Conservation (phyloP, 805 yeast genomes). For the Wickerhamiella sergipiensis region DNA sequence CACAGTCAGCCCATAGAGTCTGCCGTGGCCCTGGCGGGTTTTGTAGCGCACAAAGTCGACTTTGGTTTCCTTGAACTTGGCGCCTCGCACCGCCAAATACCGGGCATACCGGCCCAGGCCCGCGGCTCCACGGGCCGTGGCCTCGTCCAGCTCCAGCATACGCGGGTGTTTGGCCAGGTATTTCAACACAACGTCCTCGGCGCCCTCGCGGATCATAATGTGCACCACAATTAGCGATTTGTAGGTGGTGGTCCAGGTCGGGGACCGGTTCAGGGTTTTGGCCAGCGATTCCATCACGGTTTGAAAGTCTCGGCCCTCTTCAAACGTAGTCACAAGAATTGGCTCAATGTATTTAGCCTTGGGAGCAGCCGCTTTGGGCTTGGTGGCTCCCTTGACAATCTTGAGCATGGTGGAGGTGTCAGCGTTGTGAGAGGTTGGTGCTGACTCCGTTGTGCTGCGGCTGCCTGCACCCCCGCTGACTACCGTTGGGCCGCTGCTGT, state of each 20-base stretch:
- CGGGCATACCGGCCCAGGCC: constrained; percentile 49
- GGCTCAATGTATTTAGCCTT: constrained; percentile 94
- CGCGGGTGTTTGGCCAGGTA: constrained; percentile 40
- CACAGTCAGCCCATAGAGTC: constrained; percentile 50
- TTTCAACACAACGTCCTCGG: constrained; percentile 53
- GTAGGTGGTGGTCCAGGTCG: constrained; percentile 85
- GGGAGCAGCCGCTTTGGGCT: constrained; percentile 75
- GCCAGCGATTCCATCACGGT: constrained; percentile 56
- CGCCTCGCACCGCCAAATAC: constrained; percentile 55
- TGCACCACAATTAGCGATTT: constrained; percentile 77
- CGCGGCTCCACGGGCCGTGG: constrained; percentile 20
- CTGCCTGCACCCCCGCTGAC: too few species aligned
- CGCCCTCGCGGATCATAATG: constrained; percentile 87
- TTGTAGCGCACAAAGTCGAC: constrained; percentile 63
- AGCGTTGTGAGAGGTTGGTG: not conserved
- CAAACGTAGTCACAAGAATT: constrained; percentile 55
- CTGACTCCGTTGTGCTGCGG: not conserved
- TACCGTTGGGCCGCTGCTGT: too few species aligned
- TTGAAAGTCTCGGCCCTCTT: constrained; percentile 46
- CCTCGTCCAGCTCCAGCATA: constrained; percentile 34
- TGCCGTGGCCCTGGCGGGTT: constrained; percentile 37
- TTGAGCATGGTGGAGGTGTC: constrained; percentile 14
- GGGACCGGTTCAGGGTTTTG: constrained; percentile 36
- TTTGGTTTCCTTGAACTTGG: constrained; percentile 49
- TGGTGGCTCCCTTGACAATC: constrained; percentile 21